Percentiles rank a stretch among this genome's conserved stretches.
phyloP scores from a whole-genome alignment of 2,329 filamentous ascomycete genomes.

The Curvularia lunata region DNA sequence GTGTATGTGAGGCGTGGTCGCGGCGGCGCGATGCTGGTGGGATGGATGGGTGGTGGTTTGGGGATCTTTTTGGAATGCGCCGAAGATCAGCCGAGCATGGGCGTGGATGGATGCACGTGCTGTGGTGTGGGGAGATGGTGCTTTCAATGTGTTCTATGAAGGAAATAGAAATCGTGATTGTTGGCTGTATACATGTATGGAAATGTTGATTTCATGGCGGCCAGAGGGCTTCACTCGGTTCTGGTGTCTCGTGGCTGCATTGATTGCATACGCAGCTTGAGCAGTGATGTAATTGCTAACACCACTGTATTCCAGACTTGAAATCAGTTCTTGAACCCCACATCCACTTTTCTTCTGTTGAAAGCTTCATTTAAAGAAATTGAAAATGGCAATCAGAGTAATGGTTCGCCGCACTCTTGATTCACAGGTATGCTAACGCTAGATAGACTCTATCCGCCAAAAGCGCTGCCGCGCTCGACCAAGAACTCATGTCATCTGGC shows the following conservation, averaged over 20 bases:
- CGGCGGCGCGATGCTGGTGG: not conserved
- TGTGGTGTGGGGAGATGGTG: not conserved
- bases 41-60: conserved; percentile 7
- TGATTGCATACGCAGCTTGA: not conserved
- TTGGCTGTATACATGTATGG: not conserved
- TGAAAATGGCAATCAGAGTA: not conserved
- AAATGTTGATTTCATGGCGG: not conserved
- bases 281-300: conserved; percentile 43
- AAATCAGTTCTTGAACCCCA: not conserved
- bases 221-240: too few species aligned
- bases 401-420: not conserved
- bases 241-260: not conserved
- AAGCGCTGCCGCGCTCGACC: conserved; percentile 85
- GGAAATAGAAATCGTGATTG: not conserved
- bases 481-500: conserved; percentile 87
- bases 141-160: not conserved
- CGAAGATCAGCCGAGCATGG: conserved; percentile 20
- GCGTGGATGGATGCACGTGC: conserved; percentile 13
- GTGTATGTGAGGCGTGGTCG: not conserved
- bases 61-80: conserved; percentile 20
- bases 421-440: not conserved
- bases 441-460: conserved; percentile 81
- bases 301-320: conserved; percentile 7
- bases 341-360: not conserved
- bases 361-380: not conserved